Base-by-base conservation (phyloP, 768 basidiomycete species). In the Pleurotus citrinopileatus region DNA sequence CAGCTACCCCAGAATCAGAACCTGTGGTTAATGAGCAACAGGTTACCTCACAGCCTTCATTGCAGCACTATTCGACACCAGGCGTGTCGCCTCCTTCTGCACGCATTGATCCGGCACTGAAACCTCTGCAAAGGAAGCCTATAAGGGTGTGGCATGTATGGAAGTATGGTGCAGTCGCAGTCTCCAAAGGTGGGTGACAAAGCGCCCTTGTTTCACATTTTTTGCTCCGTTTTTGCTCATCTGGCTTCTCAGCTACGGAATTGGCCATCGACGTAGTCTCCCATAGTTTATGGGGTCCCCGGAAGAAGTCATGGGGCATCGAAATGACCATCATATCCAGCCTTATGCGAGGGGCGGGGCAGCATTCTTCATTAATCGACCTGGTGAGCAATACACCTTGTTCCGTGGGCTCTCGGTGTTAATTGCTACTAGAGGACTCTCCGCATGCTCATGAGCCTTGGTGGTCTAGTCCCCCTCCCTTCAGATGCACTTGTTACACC, bases 401-500 rank as follows among this genome's bases (percentile, higher is more conserved):
- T 15, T 51, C 20, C 23, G 34, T 19, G 29, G 28, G 43, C 10
- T 22, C 34, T 51, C 48, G 48, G 48, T 51, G 19, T 20, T 51
- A 51, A 51, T 51, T 37, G 34, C n/a, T 15, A 44, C 17, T 54
- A 81, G 80, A 69, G 69, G 38, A 77, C 77, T 2, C 75, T 81
- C n/a, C 75, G 80, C 13, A 71, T 73, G 68, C 63, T 91, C 46
- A 90, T 97, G 80, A 80, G 87, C 56, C 71, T 98, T 36, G 83
- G 84, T 43, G 88, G 91, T 8, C 76, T 94, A 44, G 82, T 89
- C 3, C 95, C 96, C 2, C 78, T 95, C 1, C 91, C 94, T 7
- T 89, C 90, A 0, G 94, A 97, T 67, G 95, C 95, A 4, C 76
- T 98, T 46, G 89, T 97, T 28, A 98, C 97, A 1, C 94, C 96